A percentile compares a stretch with the other conserved stretches of the same genome.
Evolutionary conservation across 352 stramenopile species (phyloP).

Genomic region (Saprolegnia parasitica): DNA sequence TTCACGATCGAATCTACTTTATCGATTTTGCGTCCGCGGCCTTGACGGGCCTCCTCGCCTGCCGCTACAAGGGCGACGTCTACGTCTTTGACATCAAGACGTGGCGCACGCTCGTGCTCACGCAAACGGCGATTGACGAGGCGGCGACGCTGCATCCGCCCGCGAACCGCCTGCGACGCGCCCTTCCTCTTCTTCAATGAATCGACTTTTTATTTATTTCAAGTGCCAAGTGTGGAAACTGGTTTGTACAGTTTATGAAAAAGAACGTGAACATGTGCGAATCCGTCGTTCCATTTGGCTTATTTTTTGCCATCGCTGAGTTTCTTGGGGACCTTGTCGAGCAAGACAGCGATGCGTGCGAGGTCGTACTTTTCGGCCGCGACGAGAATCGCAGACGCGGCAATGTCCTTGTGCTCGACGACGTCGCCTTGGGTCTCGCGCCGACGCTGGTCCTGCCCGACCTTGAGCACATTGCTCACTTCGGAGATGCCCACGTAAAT

Average conservation of each 20-base stretch:
- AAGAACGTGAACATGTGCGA: no score
- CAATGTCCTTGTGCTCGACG: slow-evolving; percentile 43
- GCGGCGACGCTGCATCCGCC: no score
- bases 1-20: not conserved
- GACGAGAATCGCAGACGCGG: slow-evolving; percentile 53
- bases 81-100: slow-evolving; percentile 24
- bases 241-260: no score
- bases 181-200: no score
- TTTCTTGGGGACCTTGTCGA: slow-evolving; percentile 67
- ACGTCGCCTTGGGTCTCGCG: slow-evolving; percentile 34
- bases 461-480: slow-evolving; percentile 54
- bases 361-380: slow-evolving; percentile 75
- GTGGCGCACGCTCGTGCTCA: slow-evolving; percentile 2
- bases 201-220: no score
- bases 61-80: not conserved
- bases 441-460: slow-evolving; percentile 36
- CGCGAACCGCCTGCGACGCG: no score
- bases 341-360: slow-evolving; percentile 52
- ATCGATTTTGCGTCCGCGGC: slow-evolving; percentile 19
- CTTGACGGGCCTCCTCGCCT: slow-evolving; percentile 11
- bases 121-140: not conserved
- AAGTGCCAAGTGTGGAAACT: no score
- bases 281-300: no score
- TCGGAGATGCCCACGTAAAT: slow-evolving; percentile 71
- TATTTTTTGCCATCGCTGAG: slow-evolving; percentile 27